Conservation (phyloP, 192 early-diverging fungal species). For the Chytriomyces sp. region DNA sequence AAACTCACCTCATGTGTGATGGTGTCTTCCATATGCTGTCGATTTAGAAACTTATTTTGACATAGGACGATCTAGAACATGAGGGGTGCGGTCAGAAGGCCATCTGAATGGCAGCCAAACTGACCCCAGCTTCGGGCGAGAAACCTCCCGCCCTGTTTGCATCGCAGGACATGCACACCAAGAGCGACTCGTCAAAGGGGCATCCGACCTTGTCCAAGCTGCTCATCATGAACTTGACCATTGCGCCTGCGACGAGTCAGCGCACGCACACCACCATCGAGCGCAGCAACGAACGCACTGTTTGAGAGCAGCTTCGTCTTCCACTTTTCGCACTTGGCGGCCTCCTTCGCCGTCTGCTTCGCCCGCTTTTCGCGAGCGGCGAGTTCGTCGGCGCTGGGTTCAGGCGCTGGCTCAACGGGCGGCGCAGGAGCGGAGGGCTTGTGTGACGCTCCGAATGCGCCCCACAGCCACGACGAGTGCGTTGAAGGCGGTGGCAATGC, state of each 20-base stretch:
- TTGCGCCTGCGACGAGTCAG: conserved; percentile 55
- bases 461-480: no score
- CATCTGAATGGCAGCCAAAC: neutral
- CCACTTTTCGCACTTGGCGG: conserved; percentile 72
- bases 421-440: no score
- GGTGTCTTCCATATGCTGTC: conserved; percentile 86
- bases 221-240: conserved; percentile 85
- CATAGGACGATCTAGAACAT: conserved; percentile 71
- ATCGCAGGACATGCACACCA: conserved; percentile 84
- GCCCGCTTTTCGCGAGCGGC: no score
- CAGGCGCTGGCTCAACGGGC: no score
- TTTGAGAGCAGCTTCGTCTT: conserved; percentile 72
- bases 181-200: conserved; percentile 55
- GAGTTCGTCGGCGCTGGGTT: no score
- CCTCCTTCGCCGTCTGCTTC: no score
- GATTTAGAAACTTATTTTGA: conserved; percentile 77
- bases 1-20: conserved; percentile 78
- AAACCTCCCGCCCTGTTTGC: conserved; percentile 85
- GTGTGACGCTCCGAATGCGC: no score
- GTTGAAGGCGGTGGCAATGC: no score
- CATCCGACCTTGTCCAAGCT: conserved; percentile 72
- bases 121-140: conserved; percentile 67
- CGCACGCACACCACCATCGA: neutral
- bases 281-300: conserved; percentile 23
- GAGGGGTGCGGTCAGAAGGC: neutral